phyloP scores from a whole-genome alignment of 371 early-diverging fungal genomes.

The Mucor plumbeus region DNA sequence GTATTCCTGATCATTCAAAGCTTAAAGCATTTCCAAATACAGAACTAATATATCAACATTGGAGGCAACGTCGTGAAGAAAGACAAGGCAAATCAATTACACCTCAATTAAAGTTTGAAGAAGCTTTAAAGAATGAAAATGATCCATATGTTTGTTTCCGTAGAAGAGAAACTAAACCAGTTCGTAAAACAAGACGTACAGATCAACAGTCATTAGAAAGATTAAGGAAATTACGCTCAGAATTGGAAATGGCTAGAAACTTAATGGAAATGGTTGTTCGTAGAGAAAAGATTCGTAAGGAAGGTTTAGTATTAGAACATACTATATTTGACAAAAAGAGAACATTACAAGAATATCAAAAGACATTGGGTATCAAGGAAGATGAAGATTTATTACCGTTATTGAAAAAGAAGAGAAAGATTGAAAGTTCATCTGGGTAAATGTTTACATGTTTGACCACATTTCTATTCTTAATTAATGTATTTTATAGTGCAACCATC shows the following conservation, averaged over 20 bases:
- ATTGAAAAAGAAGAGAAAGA: constrained; percentile 47
- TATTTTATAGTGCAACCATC: constrained; percentile 29
- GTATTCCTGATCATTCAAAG: constrained; percentile 23
- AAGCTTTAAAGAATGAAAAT: constrained; percentile 70
- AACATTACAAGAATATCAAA: constrained; percentile 60
- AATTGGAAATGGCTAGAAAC: constrained; percentile 76
- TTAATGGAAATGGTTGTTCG: constrained; percentile 82
- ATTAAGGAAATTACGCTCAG: constrained; percentile 77
- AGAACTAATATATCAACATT: constrained; percentile 35
- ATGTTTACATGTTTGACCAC: constrained; percentile 1
- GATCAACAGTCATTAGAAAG: constrained; percentile 87
- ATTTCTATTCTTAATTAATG: constrained; percentile 3
- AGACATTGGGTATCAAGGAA: constrained; percentile 61
- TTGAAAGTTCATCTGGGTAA: constrained; percentile 41
- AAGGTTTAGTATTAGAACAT: constrained; percentile 72
- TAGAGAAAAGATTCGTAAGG: constrained; percentile 77
- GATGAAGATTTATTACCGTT: constrained; percentile 51
- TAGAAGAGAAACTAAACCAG: constrained; percentile 85
- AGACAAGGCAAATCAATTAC: constrained; percentile 63
- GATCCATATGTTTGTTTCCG: constrained; percentile 98
- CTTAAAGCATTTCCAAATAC: constrained; percentile 13
- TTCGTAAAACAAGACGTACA: constrained; percentile 87
- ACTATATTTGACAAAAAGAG: constrained; percentile 63
- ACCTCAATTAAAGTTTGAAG: constrained; percentile 69
- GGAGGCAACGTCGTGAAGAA: constrained; percentile 39